phyloP scores from a whole-genome alignment of 306 rosid genomes.

The Vicia villosa region DNA sequence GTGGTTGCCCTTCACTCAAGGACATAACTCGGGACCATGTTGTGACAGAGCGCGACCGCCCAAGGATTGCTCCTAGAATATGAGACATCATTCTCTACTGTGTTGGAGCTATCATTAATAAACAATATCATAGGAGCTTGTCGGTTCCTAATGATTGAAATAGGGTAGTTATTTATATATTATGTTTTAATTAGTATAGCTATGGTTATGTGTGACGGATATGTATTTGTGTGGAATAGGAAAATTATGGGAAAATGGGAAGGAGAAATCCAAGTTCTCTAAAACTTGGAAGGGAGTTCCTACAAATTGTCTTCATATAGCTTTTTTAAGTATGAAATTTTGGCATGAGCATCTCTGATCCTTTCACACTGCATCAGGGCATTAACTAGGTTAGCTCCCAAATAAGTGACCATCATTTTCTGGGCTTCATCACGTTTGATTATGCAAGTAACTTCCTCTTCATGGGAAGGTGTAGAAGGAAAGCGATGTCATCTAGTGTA shows the following conservation, averaged over 20 bases:
- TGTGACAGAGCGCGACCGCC: constrained; percentile 63
- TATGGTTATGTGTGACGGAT: background rate
- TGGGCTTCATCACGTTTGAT: too few relatives aligned
- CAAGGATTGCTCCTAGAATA: constrained; percentile 47
- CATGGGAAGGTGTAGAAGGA: too few relatives aligned
- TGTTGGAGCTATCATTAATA: background rate
- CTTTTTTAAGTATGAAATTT: too few relatives aligned
- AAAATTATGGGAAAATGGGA: too few relatives aligned
- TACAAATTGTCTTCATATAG: too few relatives aligned
- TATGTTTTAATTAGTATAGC: background rate
- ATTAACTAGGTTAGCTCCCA: too few relatives aligned
- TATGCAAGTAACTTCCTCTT: too few relatives aligned
- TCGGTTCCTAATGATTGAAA: background rate
- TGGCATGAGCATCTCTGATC: too few relatives aligned
- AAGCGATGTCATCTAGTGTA: too few relatives aligned
- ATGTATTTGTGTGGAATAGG: background rate
- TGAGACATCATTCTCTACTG: constrained; percentile 1
- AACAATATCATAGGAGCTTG: background rate
- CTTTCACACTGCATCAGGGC: too few relatives aligned
- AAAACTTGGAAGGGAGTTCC: background rate
- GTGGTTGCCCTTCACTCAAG: constrained; percentile 83
- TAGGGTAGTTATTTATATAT: background rate
- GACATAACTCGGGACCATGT: constrained; percentile 86
- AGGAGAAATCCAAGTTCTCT: background rate
- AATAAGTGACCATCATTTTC: too few relatives aligned